Percentiles rank a stretch among this genome's conserved stretches.
These are phyloP conservation scores for Epicoccum sorghinum DNA, from an alignment of 2,329 filamentous ascomycete genomes.

Conservation along the genomic window DNA sequence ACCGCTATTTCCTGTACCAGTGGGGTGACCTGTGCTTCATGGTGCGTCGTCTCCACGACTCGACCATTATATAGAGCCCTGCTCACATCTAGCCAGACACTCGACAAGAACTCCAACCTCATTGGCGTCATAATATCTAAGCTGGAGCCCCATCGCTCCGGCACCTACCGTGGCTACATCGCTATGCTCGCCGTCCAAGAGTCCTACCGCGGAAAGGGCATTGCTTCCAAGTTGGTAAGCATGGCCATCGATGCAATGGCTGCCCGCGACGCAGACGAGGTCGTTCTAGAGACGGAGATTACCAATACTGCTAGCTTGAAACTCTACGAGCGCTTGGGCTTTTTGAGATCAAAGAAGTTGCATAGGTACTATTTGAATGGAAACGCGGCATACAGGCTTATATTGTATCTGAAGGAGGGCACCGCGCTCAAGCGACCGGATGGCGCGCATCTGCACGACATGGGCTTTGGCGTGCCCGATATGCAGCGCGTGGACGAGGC, in stretches of 20 bases:
- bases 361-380: conserved; percentile 97
- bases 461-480: conserved; percentile 7
- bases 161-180: conserved; percentile 91
- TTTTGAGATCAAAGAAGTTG: conserved; percentile 87
- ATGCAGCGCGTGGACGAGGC: conserved; percentile 9
- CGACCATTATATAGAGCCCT: background rate
- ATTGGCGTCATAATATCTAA: conserved; percentile 95
- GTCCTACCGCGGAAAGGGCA: conserved; percentile 79
- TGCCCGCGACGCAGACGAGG: conserved; percentile 82
- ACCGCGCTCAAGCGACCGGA: conserved; percentile 41
- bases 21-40: conserved; percentile 98
- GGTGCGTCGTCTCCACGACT: conserved; percentile 56
- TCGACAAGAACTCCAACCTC: conserved; percentile 59
- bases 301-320: conserved; percentile 89
- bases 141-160: conserved; percentile 85
- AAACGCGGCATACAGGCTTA: conserved; percentile 88
- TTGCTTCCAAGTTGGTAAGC: conserved; percentile 85
- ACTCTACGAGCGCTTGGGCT: conserved; percentile 90
- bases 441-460: background rate
- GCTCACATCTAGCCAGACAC: conserved; percentile 30
- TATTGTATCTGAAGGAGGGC: conserved; percentile 73
- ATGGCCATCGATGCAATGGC: conserved; percentile 92
- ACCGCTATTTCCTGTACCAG: conserved; percentile 96
- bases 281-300: conserved; percentile 95
- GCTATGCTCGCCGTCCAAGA: conserved; percentile 96